Conservation (phyloP, 139 green algal genomes). For the Chlorella sp. region DNA sequence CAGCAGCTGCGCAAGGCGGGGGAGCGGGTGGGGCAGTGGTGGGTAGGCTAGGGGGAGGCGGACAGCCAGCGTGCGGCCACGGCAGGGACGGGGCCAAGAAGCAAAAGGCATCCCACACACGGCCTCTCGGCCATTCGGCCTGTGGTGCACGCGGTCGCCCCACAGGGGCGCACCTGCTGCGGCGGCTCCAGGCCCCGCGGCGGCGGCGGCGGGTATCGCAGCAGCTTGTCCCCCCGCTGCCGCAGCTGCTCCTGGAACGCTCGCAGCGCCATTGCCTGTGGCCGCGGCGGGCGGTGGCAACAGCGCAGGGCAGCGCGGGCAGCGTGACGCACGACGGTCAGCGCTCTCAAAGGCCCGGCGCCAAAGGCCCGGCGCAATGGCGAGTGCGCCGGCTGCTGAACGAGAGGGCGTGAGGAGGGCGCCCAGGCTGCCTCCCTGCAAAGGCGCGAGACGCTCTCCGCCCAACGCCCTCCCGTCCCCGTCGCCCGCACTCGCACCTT, state of each 20-base stretch:
- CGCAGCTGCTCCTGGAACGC: slow-evolving; percentile 77
- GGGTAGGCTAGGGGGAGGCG: too few relatives aligned
- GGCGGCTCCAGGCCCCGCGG: slow-evolving; percentile 70
- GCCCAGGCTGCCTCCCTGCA: background rate
- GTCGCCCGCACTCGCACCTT: background rate
- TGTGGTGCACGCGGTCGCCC: too few relatives aligned
- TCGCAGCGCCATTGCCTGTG: slow-evolving; percentile 44
- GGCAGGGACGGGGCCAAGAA: too few relatives aligned
- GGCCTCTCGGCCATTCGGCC: too few relatives aligned
- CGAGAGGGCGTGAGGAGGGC: background rate
- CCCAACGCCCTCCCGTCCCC: background rate
- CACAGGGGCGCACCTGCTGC: slow-evolving; percentile 43
- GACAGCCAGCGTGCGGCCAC: too few relatives aligned
- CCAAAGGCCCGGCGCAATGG: too few relatives aligned
- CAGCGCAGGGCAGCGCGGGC: background rate
- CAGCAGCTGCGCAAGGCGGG: slow-evolving; percentile 62
- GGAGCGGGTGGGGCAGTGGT: too few relatives aligned
- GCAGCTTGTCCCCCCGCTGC: slow-evolving; percentile 64
- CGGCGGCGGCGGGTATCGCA: slow-evolving; percentile 64
- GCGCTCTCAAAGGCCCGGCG: background rate
- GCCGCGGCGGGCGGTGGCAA: slow-evolving; percentile 39
- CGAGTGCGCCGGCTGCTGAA: too few relatives aligned
- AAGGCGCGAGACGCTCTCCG: background rate
- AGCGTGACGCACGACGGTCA: background rate
- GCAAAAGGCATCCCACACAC: too few relatives aligned